Evolutionary conservation across 208 protist genomes (phyloP), one percentile per base, ranked within the genome.

Genomic region (Crithidia fasciculata): DNA sequence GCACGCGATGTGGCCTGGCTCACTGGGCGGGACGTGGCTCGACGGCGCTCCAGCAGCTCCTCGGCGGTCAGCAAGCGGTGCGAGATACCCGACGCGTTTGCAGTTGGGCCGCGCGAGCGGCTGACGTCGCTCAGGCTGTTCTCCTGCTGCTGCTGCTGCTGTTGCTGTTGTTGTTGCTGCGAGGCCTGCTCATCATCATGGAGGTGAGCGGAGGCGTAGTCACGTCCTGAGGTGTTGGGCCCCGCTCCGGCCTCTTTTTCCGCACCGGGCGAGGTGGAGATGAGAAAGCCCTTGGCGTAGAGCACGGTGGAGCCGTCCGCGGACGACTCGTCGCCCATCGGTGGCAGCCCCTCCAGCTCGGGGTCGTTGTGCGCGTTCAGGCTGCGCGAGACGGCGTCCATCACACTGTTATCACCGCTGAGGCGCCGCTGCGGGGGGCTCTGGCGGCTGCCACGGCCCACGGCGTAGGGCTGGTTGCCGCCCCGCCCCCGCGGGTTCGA

Each of bases 331-430:
- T 52, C 54, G 28, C 37, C 63, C 55, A 78, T 78, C 40, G 58
- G 64, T 56, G 64, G 65, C 39, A 84, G 66, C 55, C 57, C 74
- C 50, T 76, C 76, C 57, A 84, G 44, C 57, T 84, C 80, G 5
- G 80, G 66, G 36, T 84, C 80, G 55, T 76, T 73, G 59, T 76
- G 69, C 40, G 59, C 54, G 71, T 80, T 76, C 19, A 80, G 74
- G 49, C 62, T 71, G 45, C 69, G 78, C 28, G 76, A 81, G 55
- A 81, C 69, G 62, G 76, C 57, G 59, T 72, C 76, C 57, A 76
- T 59, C 4, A 75, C 44, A 12, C 60, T 74, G 57, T 74, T 62
- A 28, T 72, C 69, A 28, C 62, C 72, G 52, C 55, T 69, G 69
- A 39, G 40, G 50, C 60, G 68, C 50, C 57, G 40, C 41, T 66